Evolutionary conservation across 1,139 yeast species (phyloP).

Genomic region (Hanseniaspora uvarum): DNA sequence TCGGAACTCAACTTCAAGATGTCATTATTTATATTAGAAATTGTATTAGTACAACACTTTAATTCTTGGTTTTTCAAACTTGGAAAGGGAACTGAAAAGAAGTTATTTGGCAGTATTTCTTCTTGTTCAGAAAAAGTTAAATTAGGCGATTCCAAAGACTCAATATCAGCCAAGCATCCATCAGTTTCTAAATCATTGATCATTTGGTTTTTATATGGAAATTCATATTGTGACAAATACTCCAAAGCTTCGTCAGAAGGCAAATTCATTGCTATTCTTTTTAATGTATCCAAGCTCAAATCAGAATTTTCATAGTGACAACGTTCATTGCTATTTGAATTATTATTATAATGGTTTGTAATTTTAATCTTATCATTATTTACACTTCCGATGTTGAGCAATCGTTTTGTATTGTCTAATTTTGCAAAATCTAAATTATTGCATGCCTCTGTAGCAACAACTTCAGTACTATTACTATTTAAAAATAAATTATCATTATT

Average conservation of each 20-base stretch:
- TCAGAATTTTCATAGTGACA: background rate
- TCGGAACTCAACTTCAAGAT: background rate
- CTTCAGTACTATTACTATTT: background rate
- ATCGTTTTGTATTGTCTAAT: background rate
- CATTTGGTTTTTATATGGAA: background rate
- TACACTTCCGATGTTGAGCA: background rate
- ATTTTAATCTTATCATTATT: background rate
- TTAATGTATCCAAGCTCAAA: background rate
- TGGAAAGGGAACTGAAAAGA: background rate
- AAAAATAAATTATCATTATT: background rate
- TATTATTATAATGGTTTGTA: background rate
- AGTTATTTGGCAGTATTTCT: background rate
- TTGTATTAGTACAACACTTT: background rate
- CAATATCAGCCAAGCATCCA: slow-evolving; percentile 8
- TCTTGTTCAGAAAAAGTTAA: background rate
- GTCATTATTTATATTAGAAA: background rate
- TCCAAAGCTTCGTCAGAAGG: background rate
- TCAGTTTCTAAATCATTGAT: background rate
- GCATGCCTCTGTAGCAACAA: background rate
- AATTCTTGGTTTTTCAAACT: background rate
- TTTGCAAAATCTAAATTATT: background rate
- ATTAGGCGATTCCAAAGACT: slow-evolving; percentile 2
- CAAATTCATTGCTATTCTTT: slow-evolving; percentile 1
- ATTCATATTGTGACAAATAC: background rate
- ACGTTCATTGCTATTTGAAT: background rate